phyloP scores from a whole-genome alignment of 495 filamentous ascomycete species.

The Usnea hakonensis region DNA sequence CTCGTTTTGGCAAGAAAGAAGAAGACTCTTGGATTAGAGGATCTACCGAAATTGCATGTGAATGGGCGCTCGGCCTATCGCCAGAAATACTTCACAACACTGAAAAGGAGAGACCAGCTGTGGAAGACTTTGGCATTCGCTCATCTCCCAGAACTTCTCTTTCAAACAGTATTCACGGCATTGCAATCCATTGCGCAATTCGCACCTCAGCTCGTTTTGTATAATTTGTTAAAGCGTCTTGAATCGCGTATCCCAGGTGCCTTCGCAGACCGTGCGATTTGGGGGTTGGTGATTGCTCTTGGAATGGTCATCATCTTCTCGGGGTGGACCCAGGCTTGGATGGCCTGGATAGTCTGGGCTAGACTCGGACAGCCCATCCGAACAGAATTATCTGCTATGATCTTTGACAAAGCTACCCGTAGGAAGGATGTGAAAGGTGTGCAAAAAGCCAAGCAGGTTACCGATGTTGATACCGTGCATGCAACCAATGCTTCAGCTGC shows the following conservation, averaged over 20 bases:
- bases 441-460: constrained; percentile 32
- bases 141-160: constrained; percentile 44
- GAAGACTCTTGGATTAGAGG: constrained; percentile 49
- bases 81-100: constrained; percentile 44
- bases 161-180: constrained; percentile 50
- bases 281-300: constrained; percentile 62
- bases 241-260: constrained; percentile 46
- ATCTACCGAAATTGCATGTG: constrained; percentile 51
- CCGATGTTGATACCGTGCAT: background rate
- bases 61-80: constrained; percentile 40
- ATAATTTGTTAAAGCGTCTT: constrained; percentile 53
- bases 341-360: constrained; percentile 59
- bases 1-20: constrained; percentile 47
- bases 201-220: constrained; percentile 61
- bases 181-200: constrained; percentile 51
- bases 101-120: constrained; percentile 40
- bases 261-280: constrained; percentile 40
- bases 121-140: constrained; percentile 53
- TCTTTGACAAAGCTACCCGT: constrained; percentile 72
- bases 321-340: constrained; percentile 52
- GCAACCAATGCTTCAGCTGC: background rate
- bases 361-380: constrained; percentile 58
- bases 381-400: constrained; percentile 59
- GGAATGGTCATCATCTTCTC: constrained; percentile 47
- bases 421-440: constrained; percentile 67